phyloP scores from a whole-genome alignment of 805 yeast genomes.

The Lachancea lanzarotensis region DNA sequence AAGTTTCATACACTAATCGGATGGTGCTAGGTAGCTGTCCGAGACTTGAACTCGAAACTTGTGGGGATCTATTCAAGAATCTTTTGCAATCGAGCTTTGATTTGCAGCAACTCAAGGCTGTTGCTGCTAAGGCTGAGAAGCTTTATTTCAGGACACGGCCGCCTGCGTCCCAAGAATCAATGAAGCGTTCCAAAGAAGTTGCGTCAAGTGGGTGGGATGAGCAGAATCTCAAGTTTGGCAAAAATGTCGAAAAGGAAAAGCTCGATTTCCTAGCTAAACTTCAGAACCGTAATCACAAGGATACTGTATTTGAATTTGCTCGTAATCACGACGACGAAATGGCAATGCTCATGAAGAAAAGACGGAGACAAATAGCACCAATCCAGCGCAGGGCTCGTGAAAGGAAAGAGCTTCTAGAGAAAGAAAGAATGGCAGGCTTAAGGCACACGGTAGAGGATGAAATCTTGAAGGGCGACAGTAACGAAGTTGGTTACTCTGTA shows the following conservation, averaged over 20 bases:
- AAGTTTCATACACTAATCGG: conserved; percentile 62
- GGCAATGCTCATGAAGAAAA: conserved; percentile 74
- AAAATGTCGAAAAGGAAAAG: conserved; percentile 67
- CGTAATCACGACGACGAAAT: conserved; percentile 59
- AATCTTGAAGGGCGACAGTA: conserved; percentile 45
- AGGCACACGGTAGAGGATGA: conserved; percentile 71
- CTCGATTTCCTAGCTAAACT: conserved; percentile 64
- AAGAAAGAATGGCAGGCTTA: conserved; percentile 69
- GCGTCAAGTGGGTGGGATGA: conserved; percentile 80
- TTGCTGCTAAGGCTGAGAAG: conserved; percentile 81
- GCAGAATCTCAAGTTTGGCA: conserved; percentile 73
- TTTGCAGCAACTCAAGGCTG: conserved; percentile 54
- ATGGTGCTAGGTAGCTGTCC: conserved; percentile 82
- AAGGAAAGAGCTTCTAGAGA: conserved; percentile 57
- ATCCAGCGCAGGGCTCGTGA: conserved; percentile 75
- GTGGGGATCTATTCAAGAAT: conserved; percentile 64
- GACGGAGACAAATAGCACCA: conserved; percentile 85
- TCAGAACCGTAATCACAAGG: conserved; percentile 63
- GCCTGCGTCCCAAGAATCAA: conserved; percentile 80
- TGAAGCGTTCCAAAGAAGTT: conserved; percentile 77
- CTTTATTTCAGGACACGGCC: conserved; percentile 78
- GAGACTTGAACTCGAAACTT: conserved; percentile 58
- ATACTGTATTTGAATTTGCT: conserved; percentile 90
- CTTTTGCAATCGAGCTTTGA: conserved; percentile 62
- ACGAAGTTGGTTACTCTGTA: conserved; percentile 44